Evolutionary conservation across 352 stramenopile species (phyloP).

Genomic region (Phytophthora hybrid): DNA sequence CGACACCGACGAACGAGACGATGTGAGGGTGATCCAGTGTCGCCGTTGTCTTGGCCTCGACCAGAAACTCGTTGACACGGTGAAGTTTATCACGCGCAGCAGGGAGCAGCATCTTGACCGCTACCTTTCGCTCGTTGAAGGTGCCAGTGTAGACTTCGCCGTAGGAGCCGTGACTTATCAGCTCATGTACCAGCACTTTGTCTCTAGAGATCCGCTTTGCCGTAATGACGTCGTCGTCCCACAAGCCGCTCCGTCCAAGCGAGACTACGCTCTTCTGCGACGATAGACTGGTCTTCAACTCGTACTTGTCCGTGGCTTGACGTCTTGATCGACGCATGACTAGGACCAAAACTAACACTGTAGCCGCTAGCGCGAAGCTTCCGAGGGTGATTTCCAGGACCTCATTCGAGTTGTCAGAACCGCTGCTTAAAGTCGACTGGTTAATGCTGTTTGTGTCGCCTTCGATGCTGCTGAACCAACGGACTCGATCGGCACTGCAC

Average conservation of each 20-base stretch:
- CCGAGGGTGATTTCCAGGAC: constrained; percentile 13
- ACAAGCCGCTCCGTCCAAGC: constrained; percentile 14
- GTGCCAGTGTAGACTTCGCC: constrained; percentile 46
- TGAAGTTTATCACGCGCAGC: constrained; percentile 27
- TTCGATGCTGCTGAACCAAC: constrained; percentile 29
- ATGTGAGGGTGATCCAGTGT: constrained; percentile 44
- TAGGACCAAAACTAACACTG: constrained; percentile 1
- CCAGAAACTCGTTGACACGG: constrained; percentile 43
- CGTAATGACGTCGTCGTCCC: constrained; percentile 45
- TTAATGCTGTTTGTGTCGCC: not conserved
- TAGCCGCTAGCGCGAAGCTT: not conserved
- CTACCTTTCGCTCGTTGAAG: constrained; percentile 42
- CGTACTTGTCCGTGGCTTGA: constrained; percentile 4
- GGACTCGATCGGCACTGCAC: not conserved
- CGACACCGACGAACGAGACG: constrained; percentile 47
- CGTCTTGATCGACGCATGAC: not conserved
- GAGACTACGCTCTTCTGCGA: constrained; percentile 3
- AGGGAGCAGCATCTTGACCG: constrained; percentile 47
- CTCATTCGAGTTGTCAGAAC: not conserved
- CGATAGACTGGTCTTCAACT: constrained; percentile 5
- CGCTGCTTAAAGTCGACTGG: too few relatives aligned
- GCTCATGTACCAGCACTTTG: constrained; percentile 23
- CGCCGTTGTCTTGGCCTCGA: constrained; percentile 43
- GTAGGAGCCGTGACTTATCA: constrained; percentile 37
- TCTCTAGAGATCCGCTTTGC: constrained; percentile 42